Evolutionary conservation across 805 yeast species (phyloP).

Genomic region (Wickerhamomyces bovis): DNA sequence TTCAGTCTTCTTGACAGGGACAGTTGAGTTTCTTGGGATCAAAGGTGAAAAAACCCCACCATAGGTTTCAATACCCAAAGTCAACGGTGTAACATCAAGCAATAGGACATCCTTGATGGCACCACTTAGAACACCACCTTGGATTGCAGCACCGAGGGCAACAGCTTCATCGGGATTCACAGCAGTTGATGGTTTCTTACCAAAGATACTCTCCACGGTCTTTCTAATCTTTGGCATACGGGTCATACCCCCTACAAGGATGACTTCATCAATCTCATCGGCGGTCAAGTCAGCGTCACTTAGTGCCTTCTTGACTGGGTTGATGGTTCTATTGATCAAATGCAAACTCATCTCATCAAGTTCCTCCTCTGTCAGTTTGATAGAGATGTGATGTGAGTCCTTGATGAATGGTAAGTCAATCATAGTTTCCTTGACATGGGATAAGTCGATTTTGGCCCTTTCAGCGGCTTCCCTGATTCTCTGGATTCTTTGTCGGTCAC

Average conservation of each 20-base stretch:
- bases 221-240: slow-evolving; percentile 77
- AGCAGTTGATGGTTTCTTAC: slow-evolving; percentile 59
- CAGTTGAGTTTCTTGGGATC: slow-evolving; percentile 71
- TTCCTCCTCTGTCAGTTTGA: slow-evolving; percentile 57
- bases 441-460: slow-evolving; percentile 66
- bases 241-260: slow-evolving; percentile 86
- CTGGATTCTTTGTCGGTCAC: slow-evolving; percentile 55
- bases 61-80: slow-evolving; percentile 78
- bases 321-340: slow-evolving; percentile 60
- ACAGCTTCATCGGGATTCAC: slow-evolving; percentile 94
- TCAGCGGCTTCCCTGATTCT: slow-evolving; percentile 75
- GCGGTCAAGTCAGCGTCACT: slow-evolving; percentile 65
- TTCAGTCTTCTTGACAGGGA: slow-evolving; percentile 71
- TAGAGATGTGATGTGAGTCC: slow-evolving; percentile 53
- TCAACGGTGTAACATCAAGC: slow-evolving; percentile 77
- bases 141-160: slow-evolving; percentile 86
- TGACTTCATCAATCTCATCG: slow-evolving; percentile 65
- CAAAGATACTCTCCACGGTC: slow-evolving; percentile 53
- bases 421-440: slow-evolving; percentile 55
- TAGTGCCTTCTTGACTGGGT: slow-evolving; percentile 68
- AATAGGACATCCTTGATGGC: slow-evolving; percentile 73
- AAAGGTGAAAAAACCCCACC: slow-evolving; percentile 80
- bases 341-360: slow-evolving; percentile 62
- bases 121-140: slow-evolving; percentile 82
- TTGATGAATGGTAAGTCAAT: slow-evolving; percentile 67